Conservation (phyloP, 75 land plant genomes). For the Ceratopteris richardii region DNA sequence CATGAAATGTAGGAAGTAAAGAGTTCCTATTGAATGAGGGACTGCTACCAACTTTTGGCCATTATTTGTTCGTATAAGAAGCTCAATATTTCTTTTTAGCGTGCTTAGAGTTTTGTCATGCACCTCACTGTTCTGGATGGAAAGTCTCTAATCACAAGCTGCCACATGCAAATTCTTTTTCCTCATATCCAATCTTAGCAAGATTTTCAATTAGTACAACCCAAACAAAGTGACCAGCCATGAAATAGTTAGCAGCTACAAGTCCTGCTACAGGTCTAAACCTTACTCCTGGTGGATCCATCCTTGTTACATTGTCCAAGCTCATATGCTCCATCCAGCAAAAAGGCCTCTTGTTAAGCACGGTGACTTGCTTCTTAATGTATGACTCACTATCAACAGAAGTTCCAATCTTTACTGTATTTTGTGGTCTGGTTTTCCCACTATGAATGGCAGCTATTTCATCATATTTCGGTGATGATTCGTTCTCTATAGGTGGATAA, state of each 20-base stretch:
- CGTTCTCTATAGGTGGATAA: no score
- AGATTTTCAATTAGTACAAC: constrained; percentile 34
- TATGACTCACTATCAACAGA: no score
- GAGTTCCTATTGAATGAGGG: constrained; percentile 94
- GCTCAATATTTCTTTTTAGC: constrained; percentile 78
- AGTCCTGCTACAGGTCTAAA: constrained; percentile 33
- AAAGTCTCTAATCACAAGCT: constrained; percentile 86
- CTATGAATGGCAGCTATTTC: no score
- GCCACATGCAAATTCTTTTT: constrained; percentile 93
- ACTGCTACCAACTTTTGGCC: constrained; percentile 81
- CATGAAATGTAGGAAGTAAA: constrained; percentile 89
- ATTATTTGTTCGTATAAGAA: constrained; percentile 71
- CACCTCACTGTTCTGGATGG: constrained; percentile 96
- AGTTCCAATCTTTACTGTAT: no score
- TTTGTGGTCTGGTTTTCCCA: no score
- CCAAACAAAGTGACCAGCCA: constrained; percentile 35
- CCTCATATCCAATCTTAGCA: constrained; percentile 75
- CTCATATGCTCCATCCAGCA: constrained; percentile 97
- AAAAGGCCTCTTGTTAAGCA: no score
- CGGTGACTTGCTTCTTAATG: no score
- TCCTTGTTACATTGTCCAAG: constrained; percentile 81
- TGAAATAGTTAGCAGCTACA: constrained; percentile 38
- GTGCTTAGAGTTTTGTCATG: constrained; percentile 64
- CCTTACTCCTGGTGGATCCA: constrained; percentile 66
- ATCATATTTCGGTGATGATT: no score